Base-by-base conservation (phyloP, 2,329 filamentous ascomycete species). In the Trichoderma aggressivum region DNA sequence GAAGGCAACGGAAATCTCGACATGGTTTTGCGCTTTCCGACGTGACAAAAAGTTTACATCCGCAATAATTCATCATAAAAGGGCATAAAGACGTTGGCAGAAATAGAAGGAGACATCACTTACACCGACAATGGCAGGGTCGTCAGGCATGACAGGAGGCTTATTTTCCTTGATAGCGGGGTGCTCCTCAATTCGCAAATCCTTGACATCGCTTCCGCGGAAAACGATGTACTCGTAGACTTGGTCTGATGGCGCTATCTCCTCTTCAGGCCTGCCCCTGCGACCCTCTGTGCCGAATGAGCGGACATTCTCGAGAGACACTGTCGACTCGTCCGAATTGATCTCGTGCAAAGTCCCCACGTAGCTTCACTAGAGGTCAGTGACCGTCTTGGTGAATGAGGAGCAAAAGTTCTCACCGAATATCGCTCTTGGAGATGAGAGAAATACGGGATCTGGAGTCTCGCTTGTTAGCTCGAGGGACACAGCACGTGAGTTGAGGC, bases 1-100 rank as follows among this genome's bases (percentile, higher is more conserved):
- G 94, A 98, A 98, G 94, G 94, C 94, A 98, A 97, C 94, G 94
- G 94, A 97, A 91, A 92, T 91, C 89, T 97, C 94, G 91, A 97
- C 94, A 97, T 86, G 88, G 88, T 91, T 89, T 90, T 97, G 94
- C 94, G 94, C 94, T 92, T 91, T 92, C 92, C 91, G 91, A 90
- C 87, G 89, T 88, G 86, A 87, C 80, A 89, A 86, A 87, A 84
- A 83, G 32, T 97, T 97, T 93, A 96, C 93, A 97, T 97, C 94
- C 94, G 94, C 88, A 91, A 93, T 97, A 84, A 84, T 96, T 97
- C 93, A 94, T 97, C 94, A 97, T 89, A 78, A 77, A 82, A 84
- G 85, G 80, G 75, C 70, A 61, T 71, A 70, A 50, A 21, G 28
- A 53, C 66, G 67, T 56, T 72, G 59, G 34, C 61, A 43, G n/a